Percentiles rank a stretch among this genome's conserved stretches.
These are phyloP conservation scores for Hymenotorrendiella dingleyae DNA, from an alignment of 2,329 filamentous ascomycete species.

Conservation along the genomic window DNA sequence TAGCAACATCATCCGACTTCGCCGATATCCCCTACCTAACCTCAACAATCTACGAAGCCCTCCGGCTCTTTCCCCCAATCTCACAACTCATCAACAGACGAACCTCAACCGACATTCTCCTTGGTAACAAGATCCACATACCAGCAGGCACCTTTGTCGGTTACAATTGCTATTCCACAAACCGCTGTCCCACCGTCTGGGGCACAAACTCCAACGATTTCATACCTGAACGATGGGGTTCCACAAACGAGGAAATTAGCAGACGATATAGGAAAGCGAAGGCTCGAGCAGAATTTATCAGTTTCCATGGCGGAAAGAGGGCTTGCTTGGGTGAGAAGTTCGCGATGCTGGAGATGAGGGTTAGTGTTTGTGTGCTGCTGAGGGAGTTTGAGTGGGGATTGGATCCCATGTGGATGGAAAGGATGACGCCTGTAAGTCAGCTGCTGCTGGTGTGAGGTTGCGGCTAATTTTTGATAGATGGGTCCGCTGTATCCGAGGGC, in stretches of 20 bases:
- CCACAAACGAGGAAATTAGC: constrained; percentile 4
- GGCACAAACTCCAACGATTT: neutral
- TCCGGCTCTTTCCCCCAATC: constrained; percentile 7
- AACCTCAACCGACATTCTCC: neutral
- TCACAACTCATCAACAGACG: constrained; percentile 7
- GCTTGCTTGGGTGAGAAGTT: constrained; percentile 5
- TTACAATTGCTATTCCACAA: constrained; percentile 5
- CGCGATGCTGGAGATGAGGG: constrained; percentile 2
- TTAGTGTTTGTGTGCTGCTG: neutral
- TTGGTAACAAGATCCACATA: neutral
- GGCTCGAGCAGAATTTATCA: constrained; percentile 1
- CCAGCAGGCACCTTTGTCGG: constrained; percentile 2
- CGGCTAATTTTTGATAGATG: neutral
- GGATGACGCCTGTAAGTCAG: constrained; percentile 5
- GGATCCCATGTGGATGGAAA: constrained; percentile 1
- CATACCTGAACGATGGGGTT: constrained; percentile 1
- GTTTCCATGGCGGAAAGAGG: constrained; percentile 2
- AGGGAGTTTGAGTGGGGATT: constrained; percentile 2
- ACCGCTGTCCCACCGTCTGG: neutral
- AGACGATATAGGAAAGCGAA: neutral
- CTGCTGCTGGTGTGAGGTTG: neutral
- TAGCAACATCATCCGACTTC: neutral
- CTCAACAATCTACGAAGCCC: constrained; percentile 4
- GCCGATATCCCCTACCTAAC: constrained; percentile 4
- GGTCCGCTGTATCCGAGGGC: constrained; percentile 4